A percentile compares a stretch with the other conserved stretches of the same genome.
phyloP scores from a whole-genome alignment of 169 alveolate genomes.

The Plasmodium malariae region DNA sequence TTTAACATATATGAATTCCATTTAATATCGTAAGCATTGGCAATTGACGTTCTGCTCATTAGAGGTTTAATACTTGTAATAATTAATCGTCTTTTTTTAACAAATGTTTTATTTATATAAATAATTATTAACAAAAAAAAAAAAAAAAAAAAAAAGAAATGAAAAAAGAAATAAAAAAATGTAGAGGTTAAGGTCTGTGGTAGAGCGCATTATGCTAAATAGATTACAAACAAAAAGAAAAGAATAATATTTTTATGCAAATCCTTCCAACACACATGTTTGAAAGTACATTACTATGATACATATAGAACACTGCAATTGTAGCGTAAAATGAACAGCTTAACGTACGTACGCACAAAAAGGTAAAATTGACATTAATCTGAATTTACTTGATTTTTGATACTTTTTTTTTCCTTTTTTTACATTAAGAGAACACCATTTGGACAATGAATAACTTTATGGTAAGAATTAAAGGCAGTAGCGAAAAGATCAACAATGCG shows the following conservation, averaged over 20 bases:
- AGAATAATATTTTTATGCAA: not conserved
- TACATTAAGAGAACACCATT: not conserved
- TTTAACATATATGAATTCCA: too few species aligned
- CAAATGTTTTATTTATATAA: too few species aligned
- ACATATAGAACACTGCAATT: not conserved
- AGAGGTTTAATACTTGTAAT: too few species aligned
- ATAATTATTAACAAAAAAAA: not conserved
- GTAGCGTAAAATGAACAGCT: not conserved
- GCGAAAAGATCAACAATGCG: slow-evolving; percentile 8
- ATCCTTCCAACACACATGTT: too few species aligned
- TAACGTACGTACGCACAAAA: too few species aligned
- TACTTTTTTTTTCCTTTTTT: not conserved
- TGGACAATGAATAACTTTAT: slow-evolving; percentile 40
- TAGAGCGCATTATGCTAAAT: too few species aligned
- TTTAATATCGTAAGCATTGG: too few species aligned
- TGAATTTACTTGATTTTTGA: too few species aligned
- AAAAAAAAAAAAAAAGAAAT: not conserved
- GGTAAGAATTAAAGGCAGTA: slow-evolving; percentile 13
- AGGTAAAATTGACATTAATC: too few species aligned
- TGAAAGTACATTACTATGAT: too few species aligned
- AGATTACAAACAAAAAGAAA: not conserved
- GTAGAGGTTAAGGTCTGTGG: not conserved
- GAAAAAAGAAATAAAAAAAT: not conserved
- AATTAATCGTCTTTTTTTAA: too few species aligned
- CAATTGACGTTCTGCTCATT: too few species aligned